Conservation (phyloP, 768 basidiomycete species). For the Punctularia strigosozonata region DNA sequence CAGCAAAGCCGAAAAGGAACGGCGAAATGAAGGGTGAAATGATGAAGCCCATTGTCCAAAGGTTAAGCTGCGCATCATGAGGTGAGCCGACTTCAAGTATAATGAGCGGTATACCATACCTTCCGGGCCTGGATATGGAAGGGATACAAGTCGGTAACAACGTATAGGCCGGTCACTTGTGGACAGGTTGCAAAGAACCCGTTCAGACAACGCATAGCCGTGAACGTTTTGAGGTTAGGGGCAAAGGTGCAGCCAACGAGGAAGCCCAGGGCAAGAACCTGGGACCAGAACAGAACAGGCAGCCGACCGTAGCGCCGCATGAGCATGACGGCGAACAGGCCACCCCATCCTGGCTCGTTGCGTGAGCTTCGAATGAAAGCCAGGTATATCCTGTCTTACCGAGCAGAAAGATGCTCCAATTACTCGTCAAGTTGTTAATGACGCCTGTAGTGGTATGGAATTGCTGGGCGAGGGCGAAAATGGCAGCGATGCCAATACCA, state of each 20-base stretch:
- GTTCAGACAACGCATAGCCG: slow-evolving; percentile 51
- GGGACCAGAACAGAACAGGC: slow-evolving; percentile 63
- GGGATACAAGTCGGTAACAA: slow-evolving; percentile 53
- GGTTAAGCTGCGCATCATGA: slow-evolving; percentile 33
- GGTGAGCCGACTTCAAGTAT: background rate
- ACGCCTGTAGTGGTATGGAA: slow-evolving; percentile 41
- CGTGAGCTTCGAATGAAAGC: background rate
- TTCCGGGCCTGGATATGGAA: slow-evolving; percentile 61
- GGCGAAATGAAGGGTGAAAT: slow-evolving; percentile 54
- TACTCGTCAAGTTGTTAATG: slow-evolving; percentile 49
- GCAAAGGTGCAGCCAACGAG: slow-evolving; percentile 48
- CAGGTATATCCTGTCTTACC: slow-evolving; percentile 24
- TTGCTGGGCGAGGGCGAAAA: slow-evolving; percentile 47
- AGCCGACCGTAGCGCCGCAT: slow-evolving; percentile 54
- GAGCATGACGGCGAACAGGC: slow-evolving; percentile 50
- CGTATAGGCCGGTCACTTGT: slow-evolving; percentile 50
- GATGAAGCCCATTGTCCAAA: slow-evolving; percentile 69
- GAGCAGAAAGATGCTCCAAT: slow-evolving; percentile 56
- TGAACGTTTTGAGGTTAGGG: slow-evolving; percentile 42
- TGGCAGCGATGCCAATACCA: slow-evolving; percentile 49
- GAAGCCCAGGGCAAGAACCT: slow-evolving; percentile 47
- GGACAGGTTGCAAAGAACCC: slow-evolving; percentile 51
- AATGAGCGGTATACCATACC: slow-evolving; percentile 19
- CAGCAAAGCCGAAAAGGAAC: slow-evolving; percentile 57
- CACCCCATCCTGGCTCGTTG: slow-evolving; percentile 38